Percentiles rank a stretch among this genome's conserved stretches.
Evolutionary conservation across 2,329 filamentous ascomycete species (phyloP).

Genomic region (Cordyceps pruinosa): DNA sequence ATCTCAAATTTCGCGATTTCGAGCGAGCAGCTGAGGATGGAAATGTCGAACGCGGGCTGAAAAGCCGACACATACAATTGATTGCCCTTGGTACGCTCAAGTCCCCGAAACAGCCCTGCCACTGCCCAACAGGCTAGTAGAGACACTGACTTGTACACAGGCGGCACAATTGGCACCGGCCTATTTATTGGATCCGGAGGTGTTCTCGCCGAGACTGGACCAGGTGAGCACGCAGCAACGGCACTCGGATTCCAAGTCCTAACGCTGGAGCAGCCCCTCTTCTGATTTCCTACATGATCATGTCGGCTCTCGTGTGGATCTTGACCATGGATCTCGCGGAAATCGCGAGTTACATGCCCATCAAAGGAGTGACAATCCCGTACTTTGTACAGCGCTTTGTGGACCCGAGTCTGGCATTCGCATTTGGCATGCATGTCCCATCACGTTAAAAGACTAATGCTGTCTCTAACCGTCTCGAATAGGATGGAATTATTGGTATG

Average conservation of each 20-base stretch:
- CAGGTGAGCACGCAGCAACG: slow-evolving; percentile 7
- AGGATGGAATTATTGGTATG: slow-evolving; percentile 32
- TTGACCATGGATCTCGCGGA: slow-evolving; percentile 35
- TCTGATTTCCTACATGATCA: slow-evolving; percentile 27
- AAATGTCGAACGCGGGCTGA: slow-evolving; percentile 5
- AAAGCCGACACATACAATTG: slow-evolving; percentile 11
- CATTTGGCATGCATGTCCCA: slow-evolving; percentile 16
- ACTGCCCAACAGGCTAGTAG: too few species aligned
- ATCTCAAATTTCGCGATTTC: slow-evolving; percentile 2
- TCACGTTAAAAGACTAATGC: background rate
- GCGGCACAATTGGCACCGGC: slow-evolving; percentile 22
- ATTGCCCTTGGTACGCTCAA: slow-evolving; percentile 2
- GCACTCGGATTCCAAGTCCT: slow-evolving; percentile 3
- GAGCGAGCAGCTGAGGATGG: slow-evolving; percentile 1
- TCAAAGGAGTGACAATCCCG: slow-evolving; percentile 30
- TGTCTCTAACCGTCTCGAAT: slow-evolving; percentile 9
- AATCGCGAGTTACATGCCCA: slow-evolving; percentile 44
- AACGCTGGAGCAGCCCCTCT: slow-evolving; percentile 16
- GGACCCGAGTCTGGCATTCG: slow-evolving; percentile 45
- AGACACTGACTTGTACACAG: background rate
- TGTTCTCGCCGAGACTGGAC: slow-evolving; percentile 25
- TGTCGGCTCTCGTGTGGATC: slow-evolving; percentile 28
- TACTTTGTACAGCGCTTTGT: slow-evolving; percentile 42
- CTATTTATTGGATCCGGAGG: slow-evolving; percentile 29
- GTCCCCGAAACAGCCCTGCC: too few species aligned